phyloP scores from a whole-genome alignment of 352 stramenopile species.

The Pythium insidiosum region DNA sequence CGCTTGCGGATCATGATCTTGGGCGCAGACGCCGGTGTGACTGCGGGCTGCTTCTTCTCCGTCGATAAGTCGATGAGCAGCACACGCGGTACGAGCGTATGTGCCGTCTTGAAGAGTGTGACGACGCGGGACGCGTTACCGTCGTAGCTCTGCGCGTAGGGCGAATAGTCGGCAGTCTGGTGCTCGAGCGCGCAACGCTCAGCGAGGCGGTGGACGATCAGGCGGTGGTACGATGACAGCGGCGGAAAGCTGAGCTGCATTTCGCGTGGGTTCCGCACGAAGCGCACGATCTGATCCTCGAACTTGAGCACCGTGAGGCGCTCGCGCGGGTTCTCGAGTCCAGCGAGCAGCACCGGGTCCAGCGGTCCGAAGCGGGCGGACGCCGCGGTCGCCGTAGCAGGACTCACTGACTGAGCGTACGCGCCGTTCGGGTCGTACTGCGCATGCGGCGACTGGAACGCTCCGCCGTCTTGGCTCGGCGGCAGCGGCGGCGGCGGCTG shows the following conservation, averaged over 20 bases:
- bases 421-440: slow-evolving; percentile 18
- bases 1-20: slow-evolving; percentile 92
- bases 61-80: slow-evolving; percentile 86
- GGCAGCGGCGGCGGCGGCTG: slow-evolving; percentile 19
- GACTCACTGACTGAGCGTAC: slow-evolving; percentile 31
- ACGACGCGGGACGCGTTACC: slow-evolving; percentile 72
- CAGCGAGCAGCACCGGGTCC: slow-evolving; percentile 70
- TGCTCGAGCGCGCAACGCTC: slow-evolving; percentile 90
- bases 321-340: slow-evolving; percentile 75
- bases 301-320: slow-evolving; percentile 79
- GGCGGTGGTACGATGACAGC: slow-evolving; percentile 81
- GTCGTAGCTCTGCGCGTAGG: slow-evolving; percentile 44
- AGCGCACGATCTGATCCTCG: slow-evolving; percentile 83
- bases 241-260: slow-evolving; percentile 71
- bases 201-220: slow-evolving; percentile 89
- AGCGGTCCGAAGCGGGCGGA: slow-evolving; percentile 36
- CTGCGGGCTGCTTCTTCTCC: slow-evolving; percentile 47
- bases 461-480: slow-evolving; percentile 31
- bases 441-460: slow-evolving; percentile 23
- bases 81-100: slow-evolving; percentile 66
- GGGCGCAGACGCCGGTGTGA: slow-evolving; percentile 66
- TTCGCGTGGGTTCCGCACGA: slow-evolving; percentile 56
- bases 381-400: slow-evolving; percentile 45
- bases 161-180: slow-evolving; percentile 73
- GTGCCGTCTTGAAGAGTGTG: slow-evolving; percentile 82